Evolutionary conservation across 1,284 basidiomycete genomes (phyloP).

Genomic region (Trichosporon faecale): DNA sequence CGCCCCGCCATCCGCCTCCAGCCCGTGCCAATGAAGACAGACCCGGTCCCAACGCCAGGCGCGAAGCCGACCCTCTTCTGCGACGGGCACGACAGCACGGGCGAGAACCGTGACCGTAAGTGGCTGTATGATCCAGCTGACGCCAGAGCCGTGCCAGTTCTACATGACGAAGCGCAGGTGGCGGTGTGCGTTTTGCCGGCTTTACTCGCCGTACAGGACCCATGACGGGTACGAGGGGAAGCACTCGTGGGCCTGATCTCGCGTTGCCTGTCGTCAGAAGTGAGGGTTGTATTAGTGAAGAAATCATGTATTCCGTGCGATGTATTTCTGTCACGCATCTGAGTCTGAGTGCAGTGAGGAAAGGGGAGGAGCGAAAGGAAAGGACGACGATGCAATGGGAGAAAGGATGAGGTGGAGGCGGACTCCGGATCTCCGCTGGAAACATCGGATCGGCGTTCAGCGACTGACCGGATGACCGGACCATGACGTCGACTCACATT

Average conservation of each 20-base stretch:
- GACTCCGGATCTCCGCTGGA: neutral
- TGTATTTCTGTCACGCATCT: neutral
- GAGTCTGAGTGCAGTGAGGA: neutral
- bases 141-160: constrained; percentile 1
- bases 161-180: constrained; percentile 3
- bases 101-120: neutral
- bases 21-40: neutral
- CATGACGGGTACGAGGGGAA: constrained; percentile 6
- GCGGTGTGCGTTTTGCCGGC: neutral
- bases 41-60: neutral
- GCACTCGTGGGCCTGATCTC: neutral
- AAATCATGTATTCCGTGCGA: neutral
- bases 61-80: neutral
- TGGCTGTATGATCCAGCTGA: neutral
- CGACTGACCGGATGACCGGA: neutral
- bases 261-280: neutral
- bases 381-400: neutral
- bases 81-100: neutral
- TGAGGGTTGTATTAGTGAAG: neutral
- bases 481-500: constrained; percentile 5
- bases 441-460: neutral
- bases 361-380: neutral
- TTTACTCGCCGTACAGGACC: constrained; percentile 1
- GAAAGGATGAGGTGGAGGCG: constrained; percentile 4
- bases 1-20: neutral